Evolutionary conservation across 495 filamentous ascomycete genomes (phyloP), one percentile per base, ranked within the genome.

Genomic region (Immersiella caudata): DNA sequence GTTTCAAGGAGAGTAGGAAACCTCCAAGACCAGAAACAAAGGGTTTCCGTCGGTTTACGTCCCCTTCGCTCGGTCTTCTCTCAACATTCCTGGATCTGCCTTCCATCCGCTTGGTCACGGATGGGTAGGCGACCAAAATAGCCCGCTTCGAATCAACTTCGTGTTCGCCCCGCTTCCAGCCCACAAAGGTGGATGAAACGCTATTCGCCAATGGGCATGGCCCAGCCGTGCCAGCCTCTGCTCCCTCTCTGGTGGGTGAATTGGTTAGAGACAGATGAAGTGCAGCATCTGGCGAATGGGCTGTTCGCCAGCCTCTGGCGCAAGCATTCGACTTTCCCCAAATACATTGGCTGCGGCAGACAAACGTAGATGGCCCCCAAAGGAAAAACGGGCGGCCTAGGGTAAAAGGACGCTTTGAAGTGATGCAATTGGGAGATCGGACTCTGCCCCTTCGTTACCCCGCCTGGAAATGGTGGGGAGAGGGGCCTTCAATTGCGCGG

Each of bases 391-490:
- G 40, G 60, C 60, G 36, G 33, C 60, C 60, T 35, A 62, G 60
- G 60, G 36, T 62, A 62, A 62, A 62, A 18, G 35, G 60, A 18
- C 24, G 24, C 35, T n/a, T 50, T 11, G 18, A 12, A 49, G 36
- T 35, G 33, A 46, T 62, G 35, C 33, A n/a, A 62, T 35, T 52
- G 62, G 59, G 62, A 64, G 62, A 25, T 64, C 25, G 35, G 62
- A 64, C 51, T 52, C 61, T 64, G 25, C 59, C 59, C 61, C 61
- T 20, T 64, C 50, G 26, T 40, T 55, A 64, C 62, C 62, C 62
- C 62, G 62, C 62, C 62, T 52, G 49, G 24, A 21, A 60, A 22
- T 46, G 18, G 51, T 14, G 57, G 18, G n/a, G 62, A 54, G 25
- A 26, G 50, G 61, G 61, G 61, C 27, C 29, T 20, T 46, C 7